These are phyloP conservation scores for Colletotrichum salicis DNA, from an alignment of 2,329 filamentous ascomycete species.

Conservation along the genomic window DNA sequence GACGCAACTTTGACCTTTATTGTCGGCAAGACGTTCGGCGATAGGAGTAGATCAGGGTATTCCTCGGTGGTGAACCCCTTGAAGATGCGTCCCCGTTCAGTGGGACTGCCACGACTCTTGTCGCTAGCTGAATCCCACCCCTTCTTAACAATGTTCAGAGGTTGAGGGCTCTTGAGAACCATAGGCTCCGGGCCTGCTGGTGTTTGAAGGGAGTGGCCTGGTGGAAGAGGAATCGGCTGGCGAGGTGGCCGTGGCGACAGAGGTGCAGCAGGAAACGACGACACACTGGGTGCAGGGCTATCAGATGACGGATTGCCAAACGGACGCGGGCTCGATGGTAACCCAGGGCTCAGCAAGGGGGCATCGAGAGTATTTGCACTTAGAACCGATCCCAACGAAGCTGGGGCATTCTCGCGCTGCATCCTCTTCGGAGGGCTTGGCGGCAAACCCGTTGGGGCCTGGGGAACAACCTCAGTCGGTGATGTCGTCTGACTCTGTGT, in stretches of 20 bases:
- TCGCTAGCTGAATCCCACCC: constrained; percentile 42
- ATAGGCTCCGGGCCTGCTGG: constrained; percentile 47
- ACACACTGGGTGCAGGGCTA: constrained; percentile 62
- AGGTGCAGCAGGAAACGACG: constrained; percentile 69
- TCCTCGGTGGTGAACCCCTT: constrained; percentile 85
- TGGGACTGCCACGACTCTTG: constrained; percentile 50
- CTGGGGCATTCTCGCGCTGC: constrained; percentile 52
- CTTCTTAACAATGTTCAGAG: constrained; percentile 52
- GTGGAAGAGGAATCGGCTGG: constrained; percentile 77
- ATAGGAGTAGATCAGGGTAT: constrained; percentile 84
- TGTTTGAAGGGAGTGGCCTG: constrained; percentile 74
- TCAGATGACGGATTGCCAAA: constrained; percentile 41
- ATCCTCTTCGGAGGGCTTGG: constrained; percentile 50
- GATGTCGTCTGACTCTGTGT: constrained; percentile 55
- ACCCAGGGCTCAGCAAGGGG: constrained; percentile 67
- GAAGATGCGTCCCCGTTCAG: constrained; percentile 68
- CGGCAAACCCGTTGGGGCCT: constrained; percentile 46
- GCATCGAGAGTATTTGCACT: constrained; percentile 49
- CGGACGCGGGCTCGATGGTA: constrained; percentile 70
- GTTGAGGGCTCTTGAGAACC: constrained; percentile 52
- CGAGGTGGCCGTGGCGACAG: constrained; percentile 79
- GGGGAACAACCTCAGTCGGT: constrained; percentile 50
- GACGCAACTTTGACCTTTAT: constrained; percentile 90
- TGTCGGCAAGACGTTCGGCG: constrained; percentile 87
- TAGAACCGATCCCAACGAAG: constrained; percentile 65